phyloP scores from a whole-genome alignment of 2,329 filamentous ascomycete genomes.

The Dothistroma septosporum region DNA sequence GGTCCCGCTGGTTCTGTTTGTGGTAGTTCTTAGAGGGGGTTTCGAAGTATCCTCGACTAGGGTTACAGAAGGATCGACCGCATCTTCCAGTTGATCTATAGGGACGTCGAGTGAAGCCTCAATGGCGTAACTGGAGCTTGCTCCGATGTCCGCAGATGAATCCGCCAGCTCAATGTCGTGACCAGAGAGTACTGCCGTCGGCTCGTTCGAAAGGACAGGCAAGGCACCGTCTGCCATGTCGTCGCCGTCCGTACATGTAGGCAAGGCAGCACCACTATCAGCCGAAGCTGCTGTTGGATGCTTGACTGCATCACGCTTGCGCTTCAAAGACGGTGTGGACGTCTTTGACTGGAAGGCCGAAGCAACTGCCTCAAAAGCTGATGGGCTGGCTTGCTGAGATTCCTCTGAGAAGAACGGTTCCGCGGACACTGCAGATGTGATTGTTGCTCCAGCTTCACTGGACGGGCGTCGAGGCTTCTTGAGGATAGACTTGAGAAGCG shows the following conservation, averaged over 20 bases:
- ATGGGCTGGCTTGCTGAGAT: background rate
- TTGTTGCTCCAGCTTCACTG: background rate
- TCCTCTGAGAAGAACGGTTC: background rate
- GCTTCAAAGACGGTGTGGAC: background rate
- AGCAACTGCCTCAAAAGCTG: background rate
- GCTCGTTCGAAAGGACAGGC: background rate
- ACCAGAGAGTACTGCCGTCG: background rate
- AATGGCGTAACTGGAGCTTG: background rate
- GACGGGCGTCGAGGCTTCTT: background rate
- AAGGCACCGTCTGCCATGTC: background rate
- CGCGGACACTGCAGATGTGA: background rate
- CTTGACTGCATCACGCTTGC: background rate
- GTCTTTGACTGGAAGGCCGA: background rate
- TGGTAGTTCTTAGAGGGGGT: background rate
- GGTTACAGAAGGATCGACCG: background rate
- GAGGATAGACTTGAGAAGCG: background rate
- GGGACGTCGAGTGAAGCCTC: background rate
- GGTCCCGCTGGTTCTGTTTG: constrained; percentile 36
- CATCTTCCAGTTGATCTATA: background rate
- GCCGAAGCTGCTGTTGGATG: background rate
- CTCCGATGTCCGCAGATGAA: background rate
- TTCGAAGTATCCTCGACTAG: background rate
- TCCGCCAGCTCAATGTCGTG: background rate
- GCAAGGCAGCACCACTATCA: background rate
- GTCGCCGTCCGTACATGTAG: background rate